Base-by-base conservation (phyloP, 805 yeast species). In the Scheffersomyces coipomensis region DNA sequence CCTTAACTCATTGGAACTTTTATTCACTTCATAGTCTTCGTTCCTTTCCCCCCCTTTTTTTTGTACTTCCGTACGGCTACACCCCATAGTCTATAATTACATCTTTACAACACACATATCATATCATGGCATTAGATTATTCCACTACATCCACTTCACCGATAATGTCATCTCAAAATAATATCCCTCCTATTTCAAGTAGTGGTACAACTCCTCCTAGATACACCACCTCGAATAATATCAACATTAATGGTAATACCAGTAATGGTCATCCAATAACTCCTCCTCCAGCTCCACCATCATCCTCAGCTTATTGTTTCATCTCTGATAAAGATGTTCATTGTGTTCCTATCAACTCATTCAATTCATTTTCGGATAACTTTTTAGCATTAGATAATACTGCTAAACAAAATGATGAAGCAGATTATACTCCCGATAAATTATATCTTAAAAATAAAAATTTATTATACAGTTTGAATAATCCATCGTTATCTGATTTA, bases 401-500 rank as follows among this genome's bases (percentile, higher is more conserved):
- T 10, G 17, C 34, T 15, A 31, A 29, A 18, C 18, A 27, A n/a
- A 31, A 15, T 7, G 49, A 45, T 26, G 39, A 27, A 2, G 34
- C 42, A 4, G 44, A 45, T 27, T 43, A 31, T 31, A 40, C 46
- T 8, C 49, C 49, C 3, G 41, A 45, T 24, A 45, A 42, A 29
- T 34, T 43, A 18, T 43, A 45, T 37, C 33, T 55, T 3, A 47
- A 49, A 33, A 55, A 60, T 37, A 55, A 54, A 34, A 66, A 65
- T 42, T 53, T 66, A 6, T 42, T 66, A 16, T 66, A 66, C 47
- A 52, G 61, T 29, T 48, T 66, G 25, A 66, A 66, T 44, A 64
- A 66, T 42, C 69, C 71, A 22, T 58, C 64, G 12, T 43, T 60
- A 18, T 62, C 68, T 3, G 71, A 66, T 40, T 39, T 63, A n/a